Evolutionary conservation across 2,329 filamentous ascomycete genomes (phyloP).

Genomic region (Cladophialophora psammophila): DNA sequence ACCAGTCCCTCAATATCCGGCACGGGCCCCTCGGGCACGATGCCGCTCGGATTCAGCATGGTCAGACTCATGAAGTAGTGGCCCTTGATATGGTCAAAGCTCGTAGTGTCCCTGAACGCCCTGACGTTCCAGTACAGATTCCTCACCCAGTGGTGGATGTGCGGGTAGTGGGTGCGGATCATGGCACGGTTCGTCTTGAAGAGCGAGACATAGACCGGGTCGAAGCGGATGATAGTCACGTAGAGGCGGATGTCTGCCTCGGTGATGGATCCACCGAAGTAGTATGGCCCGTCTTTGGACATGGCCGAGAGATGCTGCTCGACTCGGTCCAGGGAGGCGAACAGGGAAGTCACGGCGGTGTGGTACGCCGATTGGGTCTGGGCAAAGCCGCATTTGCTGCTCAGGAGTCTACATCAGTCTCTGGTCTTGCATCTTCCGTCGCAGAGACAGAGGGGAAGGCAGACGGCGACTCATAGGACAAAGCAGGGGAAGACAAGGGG

Average conservation of each 20-base stretch:
- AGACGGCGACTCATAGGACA: background rate
- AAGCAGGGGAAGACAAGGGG: no score
- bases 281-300: constrained; percentile 63
- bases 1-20: constrained; percentile 31
- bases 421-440: background rate
- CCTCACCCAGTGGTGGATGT: constrained; percentile 55
- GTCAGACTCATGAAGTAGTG: constrained; percentile 32
- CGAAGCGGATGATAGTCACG: constrained; percentile 71
- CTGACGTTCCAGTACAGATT: constrained; percentile 53
- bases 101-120: constrained; percentile 53
- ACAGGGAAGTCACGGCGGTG: constrained; percentile 70
- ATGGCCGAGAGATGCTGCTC: constrained; percentile 68
- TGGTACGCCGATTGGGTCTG: constrained; percentile 79
- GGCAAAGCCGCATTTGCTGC: constrained; percentile 72
- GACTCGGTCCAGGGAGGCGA: constrained; percentile 73
- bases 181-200: constrained; percentile 75
- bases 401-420: constrained; percentile 34
- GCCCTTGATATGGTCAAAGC: constrained; percentile 45
- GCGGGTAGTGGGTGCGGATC: constrained; percentile 66
- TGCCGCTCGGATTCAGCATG: constrained; percentile 24
- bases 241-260: constrained; percentile 79
- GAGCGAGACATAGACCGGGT: constrained; percentile 77
- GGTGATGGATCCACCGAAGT: constrained; percentile 74
- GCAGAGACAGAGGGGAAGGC: background rate
- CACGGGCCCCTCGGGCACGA: constrained; percentile 33